Evolutionary conservation across 805 yeast genomes (phyloP).

Genomic region (Dipodascopsis uninucleata): DNA sequence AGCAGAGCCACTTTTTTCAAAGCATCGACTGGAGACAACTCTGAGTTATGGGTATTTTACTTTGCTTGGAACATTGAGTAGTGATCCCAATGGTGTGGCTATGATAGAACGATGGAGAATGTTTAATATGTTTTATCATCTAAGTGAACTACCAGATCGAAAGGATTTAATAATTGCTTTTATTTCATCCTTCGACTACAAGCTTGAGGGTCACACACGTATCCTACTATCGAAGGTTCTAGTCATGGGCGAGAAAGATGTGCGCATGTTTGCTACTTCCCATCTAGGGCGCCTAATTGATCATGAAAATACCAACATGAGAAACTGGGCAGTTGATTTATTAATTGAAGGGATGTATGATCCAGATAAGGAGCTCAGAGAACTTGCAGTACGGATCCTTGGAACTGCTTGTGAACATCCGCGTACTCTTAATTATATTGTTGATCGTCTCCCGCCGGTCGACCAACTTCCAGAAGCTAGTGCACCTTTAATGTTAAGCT

Average conservation of each 20-base stretch:
- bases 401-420: conserved; percentile 49
- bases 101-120: conserved; percentile 80
- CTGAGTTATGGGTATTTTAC: conserved; percentile 72
- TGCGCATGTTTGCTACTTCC: conserved; percentile 57
- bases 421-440: conserved; percentile 49
- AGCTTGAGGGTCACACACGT: conserved; percentile 61
- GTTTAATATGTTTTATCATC: conserved; percentile 72
- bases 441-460: conserved; percentile 54
- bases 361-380: conserved; percentile 51
- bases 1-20: conserved; percentile 69
- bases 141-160: conserved; percentile 52
- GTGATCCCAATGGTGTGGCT: conserved; percentile 56
- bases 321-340: conserved; percentile 48
- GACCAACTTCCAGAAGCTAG: conserved; percentile 51
- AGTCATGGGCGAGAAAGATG: conserved; percentile 48
- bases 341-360: conserved; percentile 71
- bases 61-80: conserved; percentile 69
- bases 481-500: conserved; percentile 56
- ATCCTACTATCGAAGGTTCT: conserved; percentile 63
- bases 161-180: conserved; percentile 56
- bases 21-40: conserved; percentile 56
- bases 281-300: conserved; percentile 40
- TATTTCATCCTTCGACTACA: conserved; percentile 59
- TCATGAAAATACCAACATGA: conserved; percentile 11
- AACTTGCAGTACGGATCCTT: conserved; percentile 52